A percentile compares a stretch with the other conserved stretches of the same genome.
phyloP scores from a whole-genome alignment of 2,329 filamentous ascomycete genomes.

The Alternaria infectoria region DNA sequence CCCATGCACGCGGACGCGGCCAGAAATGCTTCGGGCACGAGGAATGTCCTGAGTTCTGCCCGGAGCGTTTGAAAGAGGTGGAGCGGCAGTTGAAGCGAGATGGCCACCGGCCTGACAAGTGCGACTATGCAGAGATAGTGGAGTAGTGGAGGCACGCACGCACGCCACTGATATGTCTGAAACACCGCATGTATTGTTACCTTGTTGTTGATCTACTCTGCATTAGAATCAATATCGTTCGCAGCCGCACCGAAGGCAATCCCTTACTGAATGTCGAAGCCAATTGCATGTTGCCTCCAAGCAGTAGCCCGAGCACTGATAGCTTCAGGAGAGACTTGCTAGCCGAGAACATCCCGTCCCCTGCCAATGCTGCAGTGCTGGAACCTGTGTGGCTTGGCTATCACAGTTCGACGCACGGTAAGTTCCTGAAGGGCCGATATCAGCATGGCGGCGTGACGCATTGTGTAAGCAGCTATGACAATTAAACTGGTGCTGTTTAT shows the following conservation, averaged over 20 bases:
- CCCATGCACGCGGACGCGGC: background rate
- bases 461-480: background rate
- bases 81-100: background rate
- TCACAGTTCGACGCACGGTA: background rate
- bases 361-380: background rate
- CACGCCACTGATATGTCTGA: background rate
- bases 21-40: background rate
- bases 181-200: background rate
- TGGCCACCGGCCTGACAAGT: background rate
- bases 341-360: background rate
- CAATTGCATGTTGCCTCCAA: background rate
- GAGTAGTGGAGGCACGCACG: background rate
- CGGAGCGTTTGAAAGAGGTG: background rate
- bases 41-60: background rate
- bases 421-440: background rate
- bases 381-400: background rate
- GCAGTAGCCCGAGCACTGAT: background rate
- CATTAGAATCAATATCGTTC: background rate
- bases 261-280: background rate
- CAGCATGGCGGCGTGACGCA: background rate
- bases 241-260: background rate
- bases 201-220: background rate
- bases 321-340: background rate
- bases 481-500: no score
- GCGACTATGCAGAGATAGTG: background rate